Evolutionary conservation across 2,329 filamentous ascomycete genomes (phyloP).

Genomic region (Diaporthe caulivora): DNA sequence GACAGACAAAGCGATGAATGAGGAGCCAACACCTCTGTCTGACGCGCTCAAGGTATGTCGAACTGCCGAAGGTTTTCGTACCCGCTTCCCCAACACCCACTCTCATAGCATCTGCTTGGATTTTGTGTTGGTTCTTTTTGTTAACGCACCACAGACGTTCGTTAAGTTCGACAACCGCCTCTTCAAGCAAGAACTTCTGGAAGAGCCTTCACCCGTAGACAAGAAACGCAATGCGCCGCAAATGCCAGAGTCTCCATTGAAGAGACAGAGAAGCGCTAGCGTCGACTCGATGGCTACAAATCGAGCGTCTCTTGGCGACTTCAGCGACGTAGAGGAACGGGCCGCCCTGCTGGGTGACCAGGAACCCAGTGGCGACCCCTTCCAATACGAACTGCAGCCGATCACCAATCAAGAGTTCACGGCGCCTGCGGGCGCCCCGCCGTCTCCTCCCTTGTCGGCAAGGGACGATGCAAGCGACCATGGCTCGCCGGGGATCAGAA

Average conservation of each 20-base stretch:
- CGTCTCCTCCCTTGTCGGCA: slow-evolving; percentile 34
- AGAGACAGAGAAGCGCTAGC: slow-evolving; percentile 37
- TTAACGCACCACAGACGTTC: slow-evolving; percentile 44
- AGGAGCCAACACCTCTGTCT: slow-evolving; percentile 42
- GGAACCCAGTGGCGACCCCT: slow-evolving; percentile 17
- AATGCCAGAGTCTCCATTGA: slow-evolving; percentile 29
- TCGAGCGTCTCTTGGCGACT: slow-evolving; percentile 37
- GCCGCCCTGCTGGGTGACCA: slow-evolving; percentile 34
- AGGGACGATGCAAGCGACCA: slow-evolving; percentile 29
- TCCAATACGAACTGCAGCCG: slow-evolving; percentile 30
- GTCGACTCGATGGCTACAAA: slow-evolving; percentile 39
- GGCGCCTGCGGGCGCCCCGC: slow-evolving; percentile 32
- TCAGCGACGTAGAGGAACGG: slow-evolving; percentile 36
- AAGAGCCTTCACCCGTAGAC: slow-evolving; percentile 45
- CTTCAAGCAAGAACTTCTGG: slow-evolving; percentile 49
- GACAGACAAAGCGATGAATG: slow-evolving; percentile 46
- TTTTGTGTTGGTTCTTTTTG: background rate
- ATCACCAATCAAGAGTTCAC: slow-evolving; percentile 32
- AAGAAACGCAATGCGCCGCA: slow-evolving; percentile 43
- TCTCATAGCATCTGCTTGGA: no score
- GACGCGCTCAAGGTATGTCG: slow-evolving; percentile 43
- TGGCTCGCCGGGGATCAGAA: slow-evolving; percentile 26
- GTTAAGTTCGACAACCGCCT: slow-evolving; percentile 51
- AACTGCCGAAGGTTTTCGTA: background rate
- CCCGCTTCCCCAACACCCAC: no score